Conservation (phyloP, 495 filamentous ascomycete genomes). For the Symbiotaphrina buchneri region DNA sequence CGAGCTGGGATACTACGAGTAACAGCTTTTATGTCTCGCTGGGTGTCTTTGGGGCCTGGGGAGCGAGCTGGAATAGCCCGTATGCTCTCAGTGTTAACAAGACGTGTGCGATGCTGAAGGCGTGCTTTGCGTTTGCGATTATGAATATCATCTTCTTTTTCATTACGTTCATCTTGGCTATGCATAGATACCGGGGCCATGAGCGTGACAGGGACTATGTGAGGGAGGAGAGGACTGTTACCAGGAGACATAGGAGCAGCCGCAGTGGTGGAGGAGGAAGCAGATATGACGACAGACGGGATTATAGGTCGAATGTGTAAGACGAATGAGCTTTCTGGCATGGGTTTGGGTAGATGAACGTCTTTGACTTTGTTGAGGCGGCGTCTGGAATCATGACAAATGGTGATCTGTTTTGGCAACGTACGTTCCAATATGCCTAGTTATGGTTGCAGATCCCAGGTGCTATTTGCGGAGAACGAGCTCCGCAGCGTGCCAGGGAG, state of each 20-base stretch:
- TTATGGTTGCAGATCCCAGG: no score
- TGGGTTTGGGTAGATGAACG: no score
- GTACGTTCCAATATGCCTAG: no score
- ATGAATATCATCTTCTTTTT: slow-evolving; percentile 74
- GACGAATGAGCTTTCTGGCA: no score
- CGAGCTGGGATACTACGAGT: slow-evolving; percentile 20
- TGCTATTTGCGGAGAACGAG: no score
- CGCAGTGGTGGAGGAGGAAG: slow-evolving; percentile 1
- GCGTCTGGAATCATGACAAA: no score
- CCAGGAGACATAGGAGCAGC: slow-evolving; percentile 1
- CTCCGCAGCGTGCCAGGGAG: no score
- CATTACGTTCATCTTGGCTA: slow-evolving; percentile 39
- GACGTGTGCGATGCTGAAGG: slow-evolving; percentile 74
- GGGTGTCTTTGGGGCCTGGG: slow-evolving; percentile 30
- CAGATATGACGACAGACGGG: no score
- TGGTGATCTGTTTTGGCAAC: no score
- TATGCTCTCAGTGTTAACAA: slow-evolving; percentile 34
- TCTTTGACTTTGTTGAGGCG: no score
- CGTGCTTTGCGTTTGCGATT: slow-evolving; percentile 65
- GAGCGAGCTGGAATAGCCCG: slow-evolving; percentile 15
- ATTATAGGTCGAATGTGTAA: no score
- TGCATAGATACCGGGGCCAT: slow-evolving; percentile 27
- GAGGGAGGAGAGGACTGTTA: slow-evolving; percentile 18
- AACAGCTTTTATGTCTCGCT: slow-evolving; percentile 29
- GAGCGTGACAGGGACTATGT: slow-evolving; percentile 14